Percentiles rank a stretch among this genome's conserved stretches.
These are phyloP conservation scores for Penicillium nucicola DNA, from an alignment of 495 filamentous ascomycete species.

Conservation along the genomic window DNA sequence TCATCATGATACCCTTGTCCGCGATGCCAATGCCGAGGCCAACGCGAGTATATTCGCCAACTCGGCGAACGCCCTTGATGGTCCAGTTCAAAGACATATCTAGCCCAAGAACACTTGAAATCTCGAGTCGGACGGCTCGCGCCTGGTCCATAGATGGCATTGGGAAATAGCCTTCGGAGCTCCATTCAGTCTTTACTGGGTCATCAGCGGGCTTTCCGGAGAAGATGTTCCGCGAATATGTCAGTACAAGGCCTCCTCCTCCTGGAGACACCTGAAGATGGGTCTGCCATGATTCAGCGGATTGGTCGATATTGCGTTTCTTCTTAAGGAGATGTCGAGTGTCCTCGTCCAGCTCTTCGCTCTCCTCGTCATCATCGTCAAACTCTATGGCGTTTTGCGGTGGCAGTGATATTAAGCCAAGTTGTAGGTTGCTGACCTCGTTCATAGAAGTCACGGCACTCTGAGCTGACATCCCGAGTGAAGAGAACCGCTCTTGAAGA, in stretches of 20 bases:
- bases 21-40: conserved; percentile 39
- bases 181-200: conserved; percentile 38
- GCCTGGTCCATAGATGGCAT: conserved; percentile 27
- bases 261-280: conserved; percentile 24
- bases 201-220: conserved; percentile 34
- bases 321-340: conserved; percentile 8
- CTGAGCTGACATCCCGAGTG: conserved; percentile 22
- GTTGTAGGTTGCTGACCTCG: conserved; percentile 30
- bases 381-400: conserved; percentile 3
- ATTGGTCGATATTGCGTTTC: conserved; percentile 18
- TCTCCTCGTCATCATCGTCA: conserved; percentile 28
- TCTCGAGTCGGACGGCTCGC: conserved; percentile 35
- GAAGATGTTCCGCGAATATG: conserved; percentile 43
- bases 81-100: conserved; percentile 32
- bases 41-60: conserved; percentile 38
- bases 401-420: conserved; percentile 30
- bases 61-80: conserved; percentile 34
- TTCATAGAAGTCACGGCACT: conserved; percentile 14
- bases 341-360: conserved; percentile 19
- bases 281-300: conserved; percentile 35
- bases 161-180: conserved; percentile 37
- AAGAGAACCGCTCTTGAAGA: conserved; percentile 20
- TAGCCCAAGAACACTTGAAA: conserved; percentile 17
- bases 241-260: conserved; percentile 26
- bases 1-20: conserved; percentile 33